Base-by-base conservation (phyloP, 371 early-diverging fungal genomes). In the Blakeslea trispora region DNA sequence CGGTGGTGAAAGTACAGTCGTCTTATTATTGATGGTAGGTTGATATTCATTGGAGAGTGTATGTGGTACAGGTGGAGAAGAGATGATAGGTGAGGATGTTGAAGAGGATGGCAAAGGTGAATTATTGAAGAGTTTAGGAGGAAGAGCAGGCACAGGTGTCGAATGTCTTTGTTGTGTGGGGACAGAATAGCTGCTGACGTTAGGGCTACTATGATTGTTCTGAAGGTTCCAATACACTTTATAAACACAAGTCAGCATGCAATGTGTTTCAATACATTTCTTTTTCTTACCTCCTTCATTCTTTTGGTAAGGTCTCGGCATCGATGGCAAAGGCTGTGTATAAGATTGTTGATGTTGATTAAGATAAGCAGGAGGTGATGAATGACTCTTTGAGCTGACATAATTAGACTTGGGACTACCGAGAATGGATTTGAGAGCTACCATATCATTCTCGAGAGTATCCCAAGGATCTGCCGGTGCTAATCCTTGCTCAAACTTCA, bases 381-480 rank as follows among this genome's bases (percentile, higher is more conserved):
- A 43, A 18, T 49, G 49, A 1, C 23, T n/a, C 5, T 23, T 46
- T 31, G 42, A 48, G 1, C 40, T 62, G 13, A 32, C n/a, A 15
- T 48, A 53, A 57, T 42, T 39, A 11, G 48, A 43, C 31, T 51
- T 63, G n/a, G 57, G 53, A 35, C 66, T 65, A 42, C 72, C 70
- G 22, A 75, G 50, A 40, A 78, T 69, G 1, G 73, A 72, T n/a
- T 73, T 68, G 35, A 85, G 55, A 21, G 83, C 85, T 15, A 72
- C 75, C 52, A 82, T 50, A 56, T 74, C 76, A 45, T 71, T 76
- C 48, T 76, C 83, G 14, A 82, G 82, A 17, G 82, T 75, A 62
- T 86, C 88, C 90, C 90, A 89, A 7, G 88, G 90, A 70, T 87
- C 88, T 22, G 83, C 83, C 3, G 90, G 88, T 22, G 88, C 82